Conservation (phyloP, 1,139 yeast species). For the Blastobotrys malaysiensis region DNA sequence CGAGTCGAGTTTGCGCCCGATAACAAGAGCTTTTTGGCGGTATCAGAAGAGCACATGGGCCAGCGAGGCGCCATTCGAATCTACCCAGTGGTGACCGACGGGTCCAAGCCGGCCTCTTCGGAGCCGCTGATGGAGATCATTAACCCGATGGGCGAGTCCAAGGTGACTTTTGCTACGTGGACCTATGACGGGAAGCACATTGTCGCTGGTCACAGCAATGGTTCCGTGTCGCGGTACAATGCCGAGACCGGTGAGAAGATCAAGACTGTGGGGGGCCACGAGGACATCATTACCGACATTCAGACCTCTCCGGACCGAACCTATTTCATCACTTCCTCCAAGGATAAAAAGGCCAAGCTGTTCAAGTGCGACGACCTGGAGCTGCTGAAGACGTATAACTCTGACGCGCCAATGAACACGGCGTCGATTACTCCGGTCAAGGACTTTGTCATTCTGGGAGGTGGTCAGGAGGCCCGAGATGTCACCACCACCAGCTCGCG, state of each 20-base stretch:
- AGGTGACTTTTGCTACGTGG: constrained; percentile 88
- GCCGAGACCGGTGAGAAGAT: constrained; percentile 68
- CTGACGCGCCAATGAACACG: constrained; percentile 93
- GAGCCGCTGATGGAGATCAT: constrained; percentile 57
- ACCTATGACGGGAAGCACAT: constrained; percentile 67
- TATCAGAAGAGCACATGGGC: constrained; percentile 93
- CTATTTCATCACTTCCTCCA: constrained; percentile 87
- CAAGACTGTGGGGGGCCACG: constrained; percentile 60
- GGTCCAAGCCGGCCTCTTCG: constrained; percentile 32
- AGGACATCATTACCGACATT: constrained; percentile 70
- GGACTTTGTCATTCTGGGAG: constrained; percentile 90
- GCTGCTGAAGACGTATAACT: constrained; percentile 66
- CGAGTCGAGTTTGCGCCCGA: constrained; percentile 83
- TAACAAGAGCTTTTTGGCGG: constrained; percentile 62
- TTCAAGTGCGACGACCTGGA: constrained; percentile 73
- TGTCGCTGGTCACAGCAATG: constrained; percentile 85
- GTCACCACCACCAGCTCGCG: constrained; percentile 93
- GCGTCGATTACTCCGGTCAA: constrained; percentile 92
- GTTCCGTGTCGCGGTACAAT: constrained; percentile 75
- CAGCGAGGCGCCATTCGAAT: constrained; percentile 71
- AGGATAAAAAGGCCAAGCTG: constrained; percentile 83
- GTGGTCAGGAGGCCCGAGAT: constrained; percentile 99
- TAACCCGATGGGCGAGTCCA: constrained; percentile 50
- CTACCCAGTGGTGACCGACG: constrained; percentile 52
- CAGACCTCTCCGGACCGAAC: constrained; percentile 86